Base-by-base conservation (phyloP, 148 eudicot species). In the Rhododendron williamsianum region DNA sequence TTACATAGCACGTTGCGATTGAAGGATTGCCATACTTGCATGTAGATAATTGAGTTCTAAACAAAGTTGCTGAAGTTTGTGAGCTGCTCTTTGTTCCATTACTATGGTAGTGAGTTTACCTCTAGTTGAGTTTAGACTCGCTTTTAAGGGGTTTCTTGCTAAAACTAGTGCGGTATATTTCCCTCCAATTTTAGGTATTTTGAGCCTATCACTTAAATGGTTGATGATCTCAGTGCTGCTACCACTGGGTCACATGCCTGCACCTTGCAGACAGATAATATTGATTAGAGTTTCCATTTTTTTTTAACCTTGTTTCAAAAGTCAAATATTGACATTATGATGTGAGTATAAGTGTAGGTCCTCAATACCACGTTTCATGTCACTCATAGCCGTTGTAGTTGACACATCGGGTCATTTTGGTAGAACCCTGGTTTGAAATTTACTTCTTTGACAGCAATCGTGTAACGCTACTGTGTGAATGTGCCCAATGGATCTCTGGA, bases 11-110 rank as follows among this genome's bases (percentile, higher is more conserved):
- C 16, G 4, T 77, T 21, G 51, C 82, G 25, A 35, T 56, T 77
- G 35, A 36, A 78, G 74, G 54, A 77, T 84, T 77, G 36, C 15
- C 1, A 25, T 77, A 19, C 79, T 84, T 76, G 85, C 6, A 58
- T 19, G 36, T 23, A 19, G 10, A 60, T 21, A 72, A 16, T 33
- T 63, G 38, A 71, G 41, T 71, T 30, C 76, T 71, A 71, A 30
- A 33, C 18, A 71, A 30, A 71, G 38, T 71, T 30, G 41, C 76
- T 30, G 76, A 27, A 71, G 76, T 71, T 5, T 12, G 69, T 60
- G 38, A 71, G 18, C 33, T 33, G 41, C 76, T 71, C 9, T 71
- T 30, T 30, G 38, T 30, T 30, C 16, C 2, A 0, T 71, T 71
- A 4, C 41, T 30, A 71, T 5, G 41, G 8, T 33, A 71, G 76